A percentile compares a stretch with the other conserved stretches of the same genome.
phyloP scores from a whole-genome alignment of 2,329 filamentous ascomycete species.

The Coccinonectria pachysandricola region DNA sequence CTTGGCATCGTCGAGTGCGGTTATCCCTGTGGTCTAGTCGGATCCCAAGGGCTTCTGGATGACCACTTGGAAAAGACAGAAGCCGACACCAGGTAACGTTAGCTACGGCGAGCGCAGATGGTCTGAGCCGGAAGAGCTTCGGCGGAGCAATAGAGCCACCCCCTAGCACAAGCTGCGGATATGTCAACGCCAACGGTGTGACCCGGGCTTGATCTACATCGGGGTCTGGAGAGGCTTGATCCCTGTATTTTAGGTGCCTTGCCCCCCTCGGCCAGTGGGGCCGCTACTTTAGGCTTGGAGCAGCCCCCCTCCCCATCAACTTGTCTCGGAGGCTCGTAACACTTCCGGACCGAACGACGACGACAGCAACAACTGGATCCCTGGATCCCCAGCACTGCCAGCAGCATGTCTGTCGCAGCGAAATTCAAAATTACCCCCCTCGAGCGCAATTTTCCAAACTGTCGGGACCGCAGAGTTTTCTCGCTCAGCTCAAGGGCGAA shows the following conservation, averaged over 20 bases:
- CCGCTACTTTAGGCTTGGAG: slow-evolving; percentile 16
- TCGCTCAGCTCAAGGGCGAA: too few species aligned
- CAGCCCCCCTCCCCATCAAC: slow-evolving; percentile 10
- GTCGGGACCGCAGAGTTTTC: slow-evolving; percentile 21
- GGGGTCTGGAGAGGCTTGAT: slow-evolving; percentile 18
- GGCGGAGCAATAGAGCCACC: too few species aligned
- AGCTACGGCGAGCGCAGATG: too few species aligned
- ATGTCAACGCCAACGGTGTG: not conserved
- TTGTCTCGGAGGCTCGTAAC: slow-evolving; percentile 18
- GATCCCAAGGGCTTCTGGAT: too few species aligned
- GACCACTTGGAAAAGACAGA: too few species aligned
- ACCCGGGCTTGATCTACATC: slow-evolving; percentile 18
- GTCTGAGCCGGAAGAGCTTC: too few species aligned
- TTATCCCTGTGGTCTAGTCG: too few species aligned
- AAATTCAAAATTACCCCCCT: slow-evolving; percentile 21
- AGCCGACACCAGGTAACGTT: too few species aligned
- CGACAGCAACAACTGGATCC: slow-evolving; percentile 8
- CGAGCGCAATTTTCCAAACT: slow-evolving; percentile 27
- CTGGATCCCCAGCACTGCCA: too few species aligned
- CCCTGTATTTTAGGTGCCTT: too few species aligned
- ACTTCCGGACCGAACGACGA: slow-evolving; percentile 8
- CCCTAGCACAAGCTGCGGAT: slow-evolving; percentile 4
- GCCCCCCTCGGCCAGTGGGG: slow-evolving; percentile 10
- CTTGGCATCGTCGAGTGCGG: too few species aligned
- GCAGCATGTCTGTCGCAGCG: slow-evolving; percentile 16